These are phyloP conservation scores for Carallia brachiata DNA, from an alignment of 345 rosid species.

Conservation along the genomic window DNA sequence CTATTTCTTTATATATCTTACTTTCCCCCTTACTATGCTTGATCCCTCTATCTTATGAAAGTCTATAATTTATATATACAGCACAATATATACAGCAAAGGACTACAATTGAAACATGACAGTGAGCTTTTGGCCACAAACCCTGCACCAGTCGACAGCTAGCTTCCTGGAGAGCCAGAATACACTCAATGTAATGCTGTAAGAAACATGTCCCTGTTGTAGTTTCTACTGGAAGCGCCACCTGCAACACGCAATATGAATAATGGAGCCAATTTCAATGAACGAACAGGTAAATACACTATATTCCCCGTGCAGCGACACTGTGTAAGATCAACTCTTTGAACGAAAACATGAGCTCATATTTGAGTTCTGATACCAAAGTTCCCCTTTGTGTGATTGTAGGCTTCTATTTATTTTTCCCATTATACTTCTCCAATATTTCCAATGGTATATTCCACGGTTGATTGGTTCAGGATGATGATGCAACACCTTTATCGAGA, in stretches of 20 bases:
- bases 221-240: slow-evolving; percentile 92
- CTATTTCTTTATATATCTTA: not conserved
- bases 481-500: no score
- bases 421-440: no score
- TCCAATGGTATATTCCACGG: no score
- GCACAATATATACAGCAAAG: not conserved
- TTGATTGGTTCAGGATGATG: no score
- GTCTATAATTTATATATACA: not conserved
- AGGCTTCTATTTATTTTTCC: no score
- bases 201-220: slow-evolving; percentile 83
- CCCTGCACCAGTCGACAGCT: slow-evolving; percentile 62
- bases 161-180: slow-evolving; percentile 89
- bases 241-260: slow-evolving; percentile 40
- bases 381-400: no score
- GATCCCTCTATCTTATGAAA: not conserved
- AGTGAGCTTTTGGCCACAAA: slow-evolving; percentile 24
- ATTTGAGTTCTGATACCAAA: no score
- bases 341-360: no score
- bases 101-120: not conserved
- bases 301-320: not conserved
- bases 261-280: not conserved
- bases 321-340: not conserved
- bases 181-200: slow-evolving; percentile 72
- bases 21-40: not conserved
- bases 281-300: not conserved